A percentile compares a stretch with the other conserved stretches of the same genome.
Evolutionary conservation across 2,329 filamentous ascomycete genomes (phyloP).

Genomic region (Knufia fluminis): DNA sequence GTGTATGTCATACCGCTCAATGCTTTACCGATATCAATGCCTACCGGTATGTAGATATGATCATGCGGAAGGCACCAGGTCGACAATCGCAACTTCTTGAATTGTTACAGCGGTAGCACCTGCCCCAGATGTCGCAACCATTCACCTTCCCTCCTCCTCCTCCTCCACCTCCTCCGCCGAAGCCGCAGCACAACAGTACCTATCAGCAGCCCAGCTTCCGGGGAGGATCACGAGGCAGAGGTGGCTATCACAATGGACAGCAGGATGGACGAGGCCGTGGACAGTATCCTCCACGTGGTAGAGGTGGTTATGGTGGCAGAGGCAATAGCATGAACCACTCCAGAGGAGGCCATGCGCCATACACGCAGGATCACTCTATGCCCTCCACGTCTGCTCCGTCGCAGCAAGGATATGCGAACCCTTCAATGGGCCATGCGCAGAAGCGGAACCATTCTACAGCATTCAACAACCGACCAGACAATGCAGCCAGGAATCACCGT

Average conservation of each 20-base stretch:
- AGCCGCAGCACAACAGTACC: slow-evolving; percentile 7
- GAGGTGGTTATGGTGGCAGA: background rate
- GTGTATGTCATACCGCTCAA: background rate
- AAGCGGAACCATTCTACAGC: slow-evolving; percentile 23
- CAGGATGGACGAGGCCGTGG: slow-evolving; percentile 10
- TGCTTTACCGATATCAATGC: too few species aligned
- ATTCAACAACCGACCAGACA: slow-evolving; percentile 10
- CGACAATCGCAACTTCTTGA: background rate
- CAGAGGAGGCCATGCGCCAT: background rate
- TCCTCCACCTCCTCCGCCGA: slow-evolving; percentile 32
- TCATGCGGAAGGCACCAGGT: background rate
- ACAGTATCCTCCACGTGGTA: background rate
- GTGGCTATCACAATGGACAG: slow-evolving; percentile 8
- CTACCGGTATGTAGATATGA: background rate
- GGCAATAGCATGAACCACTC: background rate
- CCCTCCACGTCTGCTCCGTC: slow-evolving; percentile 2
- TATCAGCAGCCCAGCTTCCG: slow-evolving; percentile 6
- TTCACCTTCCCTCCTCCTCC: slow-evolving; percentile 41
- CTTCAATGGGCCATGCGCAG: slow-evolving; percentile 10
- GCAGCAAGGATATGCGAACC: background rate
- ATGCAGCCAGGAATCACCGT: slow-evolving; percentile 11
- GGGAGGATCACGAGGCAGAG: slow-evolving; percentile 7
- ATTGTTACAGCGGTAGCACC: background rate
- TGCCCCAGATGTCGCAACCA: slow-evolving; percentile 26
- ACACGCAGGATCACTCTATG: background rate